Percentiles rank a stretch among this genome's conserved stretches.
These are phyloP conservation scores for Zancudomyces culisetae DNA, from an alignment of 371 early-diverging fungal species.

Conservation along the genomic window DNA sequence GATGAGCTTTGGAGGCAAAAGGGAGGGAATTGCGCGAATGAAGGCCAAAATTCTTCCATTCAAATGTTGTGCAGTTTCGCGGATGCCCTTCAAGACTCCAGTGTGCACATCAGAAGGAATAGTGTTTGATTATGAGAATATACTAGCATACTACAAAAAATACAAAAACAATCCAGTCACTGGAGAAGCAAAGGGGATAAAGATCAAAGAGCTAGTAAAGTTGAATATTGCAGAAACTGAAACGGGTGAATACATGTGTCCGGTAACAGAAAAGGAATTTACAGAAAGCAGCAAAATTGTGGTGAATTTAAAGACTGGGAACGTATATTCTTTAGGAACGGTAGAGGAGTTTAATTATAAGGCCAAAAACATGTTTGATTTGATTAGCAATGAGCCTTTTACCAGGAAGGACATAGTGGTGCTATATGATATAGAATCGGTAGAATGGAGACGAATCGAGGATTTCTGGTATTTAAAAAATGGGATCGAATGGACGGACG, in stretches of 20 bases:
- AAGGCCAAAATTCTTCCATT: constrained; percentile 40
- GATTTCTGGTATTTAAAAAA: constrained; percentile 1
- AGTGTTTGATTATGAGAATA: constrained; percentile 69
- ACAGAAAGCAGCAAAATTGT: constrained; percentile 78
- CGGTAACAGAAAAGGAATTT: constrained; percentile 75
- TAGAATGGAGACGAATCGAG: not conserved
- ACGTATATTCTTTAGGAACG: constrained; percentile 75
- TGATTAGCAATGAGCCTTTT: constrained; percentile 74
- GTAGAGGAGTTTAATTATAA: constrained; percentile 72
- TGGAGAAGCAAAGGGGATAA: constrained; percentile 57
- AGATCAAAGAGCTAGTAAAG: constrained; percentile 45
- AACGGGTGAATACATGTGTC: constrained; percentile 66
- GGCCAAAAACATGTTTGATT: constrained; percentile 64
- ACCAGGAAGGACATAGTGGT: constrained; percentile 63
- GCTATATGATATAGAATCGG: constrained; percentile 45
- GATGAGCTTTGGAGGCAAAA: constrained; percentile 38
- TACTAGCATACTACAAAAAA: constrained; percentile 70
- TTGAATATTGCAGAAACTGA: constrained; percentile 65
- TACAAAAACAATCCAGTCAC: constrained; percentile 73
- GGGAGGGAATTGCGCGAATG: constrained; percentile 14
- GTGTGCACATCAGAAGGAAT: constrained; percentile 71
- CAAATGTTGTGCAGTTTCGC: constrained; percentile 65
- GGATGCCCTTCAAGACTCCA: constrained; percentile 72
- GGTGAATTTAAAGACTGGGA: constrained; percentile 66
- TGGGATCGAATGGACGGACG: too few relatives aligned